phyloP scores from a whole-genome alignment of 75 land plant genomes.

The Ceratopteris richardii region DNA sequence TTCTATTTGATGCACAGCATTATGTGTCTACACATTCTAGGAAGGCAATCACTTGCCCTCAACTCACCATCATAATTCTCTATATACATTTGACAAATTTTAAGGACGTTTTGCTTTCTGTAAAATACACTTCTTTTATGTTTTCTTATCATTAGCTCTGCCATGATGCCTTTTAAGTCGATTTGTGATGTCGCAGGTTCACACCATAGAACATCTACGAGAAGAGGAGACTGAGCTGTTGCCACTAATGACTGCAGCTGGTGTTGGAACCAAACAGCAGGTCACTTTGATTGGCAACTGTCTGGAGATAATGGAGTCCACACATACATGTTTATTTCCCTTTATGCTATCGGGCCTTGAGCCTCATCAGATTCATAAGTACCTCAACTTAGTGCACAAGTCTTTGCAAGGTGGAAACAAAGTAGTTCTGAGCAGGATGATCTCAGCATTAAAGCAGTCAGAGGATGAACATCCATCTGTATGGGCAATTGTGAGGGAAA shows the following conservation, averaged over 20 bases:
- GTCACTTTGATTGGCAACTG: conserved; percentile 31
- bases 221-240: conserved; percentile 70
- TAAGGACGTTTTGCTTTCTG: no score
- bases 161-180: no score
- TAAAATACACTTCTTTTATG: no score
- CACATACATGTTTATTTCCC: conserved; percentile 43
- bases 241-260: conserved; percentile 57
- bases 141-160: no score
- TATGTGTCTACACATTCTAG: no score
- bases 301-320: conserved; percentile 37
- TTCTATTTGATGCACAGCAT: no score
- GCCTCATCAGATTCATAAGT: conserved; percentile 56
- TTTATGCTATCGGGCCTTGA: conserved; percentile 56
- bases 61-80: no score
- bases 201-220: conserved; percentile 58
- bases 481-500: background rate
- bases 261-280: conserved; percentile 37
- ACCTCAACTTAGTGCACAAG: conserved; percentile 32
- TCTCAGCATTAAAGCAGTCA: background rate
- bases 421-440: background rate
- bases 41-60: no score
- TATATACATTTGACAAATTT: no score
- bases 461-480: background rate
- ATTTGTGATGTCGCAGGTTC: conserved; percentile 24
- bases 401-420: background rate